phyloP scores from a whole-genome alignment of 805 yeast species.

The Metschnikowia hibisci region DNA sequence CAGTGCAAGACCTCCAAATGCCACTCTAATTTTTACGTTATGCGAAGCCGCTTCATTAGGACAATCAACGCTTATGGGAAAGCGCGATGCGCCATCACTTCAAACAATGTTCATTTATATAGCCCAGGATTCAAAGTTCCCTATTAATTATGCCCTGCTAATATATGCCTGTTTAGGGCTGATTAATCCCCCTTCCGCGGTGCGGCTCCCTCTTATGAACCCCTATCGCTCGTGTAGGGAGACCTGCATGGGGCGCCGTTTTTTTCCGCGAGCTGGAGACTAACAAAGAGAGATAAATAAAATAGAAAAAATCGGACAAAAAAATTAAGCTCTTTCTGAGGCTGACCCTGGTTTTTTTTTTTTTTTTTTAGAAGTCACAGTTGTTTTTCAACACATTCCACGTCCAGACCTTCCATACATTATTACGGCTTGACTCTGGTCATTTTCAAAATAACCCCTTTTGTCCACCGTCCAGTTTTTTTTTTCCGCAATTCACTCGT shows the following conservation, averaged over 20 bases:
- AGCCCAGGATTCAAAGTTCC: no score
- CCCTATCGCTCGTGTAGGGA: constrained; percentile 5
- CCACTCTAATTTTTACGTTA: background rate
- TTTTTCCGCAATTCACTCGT: constrained; percentile 6
- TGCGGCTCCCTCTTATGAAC: background rate
- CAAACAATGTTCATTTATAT: no score
- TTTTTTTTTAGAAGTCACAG: background rate
- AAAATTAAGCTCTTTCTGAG: background rate
- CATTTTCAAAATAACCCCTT: constrained; percentile 1
- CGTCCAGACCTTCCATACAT: background rate
- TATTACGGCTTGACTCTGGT: background rate
- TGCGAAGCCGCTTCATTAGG: no score
- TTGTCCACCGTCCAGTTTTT: background rate
- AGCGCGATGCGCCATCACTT: no score
- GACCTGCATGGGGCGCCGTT: background rate
- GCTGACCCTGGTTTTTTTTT: background rate
- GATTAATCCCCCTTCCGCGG: no score
- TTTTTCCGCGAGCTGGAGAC: constrained; percentile 5
- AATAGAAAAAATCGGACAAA: constrained; percentile 1
- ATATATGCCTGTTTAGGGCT: no score
- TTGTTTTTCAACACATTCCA: background rate
- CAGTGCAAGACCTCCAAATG: background rate
- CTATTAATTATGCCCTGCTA: no score
- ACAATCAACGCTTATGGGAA: no score
- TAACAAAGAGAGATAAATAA: constrained; percentile 2